Percentiles rank a stretch among this genome's conserved stretches.
Evolutionary conservation across 2,329 filamentous ascomycete genomes (phyloP).

Genomic region (Ophiocordyceps camponoti-rufipedis): DNA sequence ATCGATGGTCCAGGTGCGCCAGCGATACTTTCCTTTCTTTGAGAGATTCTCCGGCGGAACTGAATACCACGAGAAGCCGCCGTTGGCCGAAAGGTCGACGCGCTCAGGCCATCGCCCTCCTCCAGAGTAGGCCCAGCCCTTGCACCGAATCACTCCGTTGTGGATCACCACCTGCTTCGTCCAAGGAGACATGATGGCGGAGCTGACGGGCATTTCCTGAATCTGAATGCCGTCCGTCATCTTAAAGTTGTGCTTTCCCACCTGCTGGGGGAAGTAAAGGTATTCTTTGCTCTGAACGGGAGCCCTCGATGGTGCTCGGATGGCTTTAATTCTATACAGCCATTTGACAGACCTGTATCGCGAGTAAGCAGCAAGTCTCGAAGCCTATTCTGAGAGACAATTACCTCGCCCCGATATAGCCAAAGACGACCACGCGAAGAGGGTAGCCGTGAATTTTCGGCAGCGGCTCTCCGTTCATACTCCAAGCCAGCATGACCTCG

Average conservation of each 20-base stretch:
- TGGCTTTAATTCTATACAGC: background rate
- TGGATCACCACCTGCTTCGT: conserved; percentile 43
- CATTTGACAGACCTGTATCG: background rate
- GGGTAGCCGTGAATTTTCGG: background rate
- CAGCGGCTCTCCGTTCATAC: background rate
- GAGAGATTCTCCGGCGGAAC: conserved; percentile 41
- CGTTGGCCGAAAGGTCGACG: conserved; percentile 45
- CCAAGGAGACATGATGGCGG: conserved; percentile 46
- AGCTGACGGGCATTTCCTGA: conserved; percentile 54
- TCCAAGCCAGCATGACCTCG: background rate
- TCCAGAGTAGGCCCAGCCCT: conserved; percentile 40
- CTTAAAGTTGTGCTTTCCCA: conserved; percentile 46
- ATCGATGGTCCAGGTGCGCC: conserved; percentile 45
- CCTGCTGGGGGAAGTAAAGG: conserved; percentile 49
- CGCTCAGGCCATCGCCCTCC: conserved; percentile 41
- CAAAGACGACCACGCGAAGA: background rate
- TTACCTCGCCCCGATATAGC: background rate
- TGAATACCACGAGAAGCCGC: conserved; percentile 45
- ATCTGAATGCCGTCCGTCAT: conserved; percentile 45
- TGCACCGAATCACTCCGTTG: conserved; percentile 35
- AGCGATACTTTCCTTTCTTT: conserved; percentile 43
- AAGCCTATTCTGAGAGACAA: too few species aligned
- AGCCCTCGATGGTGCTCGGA: conserved; percentile 25
- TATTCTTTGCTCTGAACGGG: conserved; percentile 50
- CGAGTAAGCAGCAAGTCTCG: too few species aligned